Base-by-base conservation (phyloP, 2,329 filamentous ascomycete species). In the Colletotrichum zoysiae region DNA sequence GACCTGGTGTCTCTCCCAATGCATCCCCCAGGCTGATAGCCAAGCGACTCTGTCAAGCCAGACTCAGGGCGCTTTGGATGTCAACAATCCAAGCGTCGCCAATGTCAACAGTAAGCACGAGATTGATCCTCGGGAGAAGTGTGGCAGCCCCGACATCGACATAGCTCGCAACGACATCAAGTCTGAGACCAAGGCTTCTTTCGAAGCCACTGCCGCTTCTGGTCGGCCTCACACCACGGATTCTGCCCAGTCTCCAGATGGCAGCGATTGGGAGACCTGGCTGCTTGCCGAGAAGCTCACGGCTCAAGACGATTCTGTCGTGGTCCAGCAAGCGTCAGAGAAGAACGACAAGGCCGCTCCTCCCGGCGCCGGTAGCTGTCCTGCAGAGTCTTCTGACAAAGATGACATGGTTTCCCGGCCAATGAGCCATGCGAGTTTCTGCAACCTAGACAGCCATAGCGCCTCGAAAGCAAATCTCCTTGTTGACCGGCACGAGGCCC, bases 1-100 rank as follows among this genome's bases (percentile, higher is more conserved):
- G 53, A 75, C 74, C 40, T 75, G 75, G 75, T 57, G 71, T 5
- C 61, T 76, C 33, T 76, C 75, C 11, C 67, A 73, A 30, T 65
- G 50, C 53, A 67, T 61, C 6, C 16, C 56, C 35, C 67, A 56
- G 7, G 18, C 63, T 26, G 64, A 67, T 30, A 68, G 58, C 12
- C 68, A 63, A 18, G 55, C 23, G 14, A 44, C 57, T 23, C 20
- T 62, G 30, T 11, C 26, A 42, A 9, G 23, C 20, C 42, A 44
- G n/a, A 26, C 35, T 23, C 56, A 26, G 38, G 44, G 62, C 33
- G 50, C n/a, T 20, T 35, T 53, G 11, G 23, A 38, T 18, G n/a
- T 30, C 23, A 20, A 40, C 14, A 16, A 42, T 12, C 46, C 50
- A 14, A 44, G 44, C 68, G 38, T 56, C 26, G 7, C 18, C 16